Evolutionary conservation across 1,139 yeast genomes (phyloP), one percentile per base, ranked within the genome.

Genomic region (Yamadazyma spencermartinsiae): DNA sequence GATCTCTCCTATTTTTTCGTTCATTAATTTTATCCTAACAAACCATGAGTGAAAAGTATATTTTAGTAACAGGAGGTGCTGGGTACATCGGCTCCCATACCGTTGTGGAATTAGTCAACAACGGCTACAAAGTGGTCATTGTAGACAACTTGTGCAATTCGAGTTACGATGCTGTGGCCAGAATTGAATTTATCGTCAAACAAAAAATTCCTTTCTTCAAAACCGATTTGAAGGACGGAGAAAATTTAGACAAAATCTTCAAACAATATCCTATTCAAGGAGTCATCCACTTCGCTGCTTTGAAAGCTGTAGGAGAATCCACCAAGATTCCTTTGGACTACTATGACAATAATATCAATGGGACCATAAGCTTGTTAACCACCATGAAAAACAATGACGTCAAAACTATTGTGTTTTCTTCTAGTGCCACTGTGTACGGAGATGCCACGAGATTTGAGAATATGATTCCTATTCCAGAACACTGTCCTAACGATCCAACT

Each of bases 31-130:
- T 8, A 8, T 5, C 5, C 27, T 8, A 9, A n/a, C 10, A 24
- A 8, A 24, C 14, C 15, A 52, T 52, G 55, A 37, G 51, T 21
- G 42, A 23, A 8, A 45, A 50, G 46, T 72, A 71, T 56, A 82
- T 85, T 41, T 68, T 86, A 42, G 90, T 86, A 25, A 84, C 95
- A 23, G 95, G 95, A 34, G 95, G 95, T 39, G 88, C 94, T 24
- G 95, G 95, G 23, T 86, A 86, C 61, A 85, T 86, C 54, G 95
- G 95, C 19, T 82, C 92, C 13, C 95, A 86, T 56, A 82, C 92
- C 2, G 84, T 80, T 6, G 76, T 83, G 27, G 85, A 82, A 49
- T 71, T 86, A 40, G 58, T 84, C 41, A 72, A 78, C 47, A 72
- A 79, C 39, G 87, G 87, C 26, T 76, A 81, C 54, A 72, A 81